Base-by-base conservation (phyloP, 768 basidiomycete genomes). In the Pluteus cervinus region DNA sequence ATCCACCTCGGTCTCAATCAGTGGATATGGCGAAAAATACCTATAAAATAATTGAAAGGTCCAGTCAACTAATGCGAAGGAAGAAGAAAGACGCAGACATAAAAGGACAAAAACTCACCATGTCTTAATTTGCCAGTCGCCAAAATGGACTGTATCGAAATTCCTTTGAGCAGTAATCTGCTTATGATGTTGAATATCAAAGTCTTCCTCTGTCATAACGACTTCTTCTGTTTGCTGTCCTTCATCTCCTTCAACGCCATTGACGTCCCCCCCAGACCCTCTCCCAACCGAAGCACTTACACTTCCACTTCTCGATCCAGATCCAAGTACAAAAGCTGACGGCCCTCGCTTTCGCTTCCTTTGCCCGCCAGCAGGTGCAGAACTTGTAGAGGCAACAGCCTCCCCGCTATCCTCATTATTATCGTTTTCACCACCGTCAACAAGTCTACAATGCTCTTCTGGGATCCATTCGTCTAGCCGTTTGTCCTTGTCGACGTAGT, bases 11-110 rank as follows among this genome's bases (percentile, higher is more conserved):
- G 67, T 60, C 48, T 90, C 86, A 14, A 69, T 68, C 17, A 85
- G 60, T 11, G 92, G 91, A 56, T 93, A 94, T 1, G 92, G 92
- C 2, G 92, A 96, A 56, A 86, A 91, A 62, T 93, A 93, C 87
- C 91, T 92, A 45, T 4, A 28, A 6, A 12, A n/a, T n/a, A n/a
- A n/a, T n/a, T n/a, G n/a, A n/a, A n/a, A n/a, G n/a, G n/a, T n/a
- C n/a, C n/a, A n/a, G n/a, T n/a, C n/a, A n/a, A n/a, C n/a, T n/a
- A n/a, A n/a, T n/a, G n/a, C n/a, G n/a, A n/a, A n/a, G n/a, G n/a
- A 12, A 17, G 28, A 42, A 20, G 25, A 29, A 33, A 17, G 33
- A 32, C 15, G 8, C 29, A 22, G 20, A 43, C 29, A 22, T 29
- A 29, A 29, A 42, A 29, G 29, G 29, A 31, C 31, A 24, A 28